Base-by-base conservation (phyloP, 441 rosid genomes). In the Arabidopsis hybrid region DNA sequence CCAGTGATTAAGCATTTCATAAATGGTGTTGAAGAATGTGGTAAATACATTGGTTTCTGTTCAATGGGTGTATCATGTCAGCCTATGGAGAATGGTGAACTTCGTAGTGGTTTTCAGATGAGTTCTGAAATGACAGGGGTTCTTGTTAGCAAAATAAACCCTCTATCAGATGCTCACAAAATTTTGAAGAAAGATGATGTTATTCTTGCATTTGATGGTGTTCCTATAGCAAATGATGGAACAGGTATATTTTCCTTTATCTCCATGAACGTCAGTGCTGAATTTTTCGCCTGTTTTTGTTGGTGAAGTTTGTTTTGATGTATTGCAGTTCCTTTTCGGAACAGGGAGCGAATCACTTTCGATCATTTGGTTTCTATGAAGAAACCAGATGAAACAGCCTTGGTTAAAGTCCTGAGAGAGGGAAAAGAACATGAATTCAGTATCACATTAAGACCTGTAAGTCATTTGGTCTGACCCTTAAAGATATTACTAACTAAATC, bases 301-400 rank as follows among this genome's bases (percentile, higher is more conserved):
- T 65, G 8, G 42, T 56, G 57, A 56, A 46, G 7, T 32, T 58
- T 71, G 61, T 13, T 16, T 39, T 62, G 70, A 47, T 84, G 58
- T 77, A 63, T 65, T 71, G 82, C 87, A 93, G 97, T 91, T 80
- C 91, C 90, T 84, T 89, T 91, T 73, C 87, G 91, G 61, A 90
- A 90, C 78, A 84, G 92, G 83, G 95, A 88, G 79, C 86, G 91
- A 66, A 90, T 93, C 64, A 90, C 96, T 76, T 91, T 90, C 64
- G 96, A 91, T 84, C 90, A 93, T 79, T 74, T 93, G 79, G 91
- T 89, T 70, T 91, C 97, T n/a, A 91, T 91, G 97, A 93, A 93
- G 85, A 93, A 90, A 83, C 92, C 91, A 52, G 70, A 85, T 53
- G 96, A 90, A 74, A 83, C 85, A n/a, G 91, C 91, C 35, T 12